Conservation (phyloP, 169 alveolate species). For the Prorocentrum cordatum region DNA sequence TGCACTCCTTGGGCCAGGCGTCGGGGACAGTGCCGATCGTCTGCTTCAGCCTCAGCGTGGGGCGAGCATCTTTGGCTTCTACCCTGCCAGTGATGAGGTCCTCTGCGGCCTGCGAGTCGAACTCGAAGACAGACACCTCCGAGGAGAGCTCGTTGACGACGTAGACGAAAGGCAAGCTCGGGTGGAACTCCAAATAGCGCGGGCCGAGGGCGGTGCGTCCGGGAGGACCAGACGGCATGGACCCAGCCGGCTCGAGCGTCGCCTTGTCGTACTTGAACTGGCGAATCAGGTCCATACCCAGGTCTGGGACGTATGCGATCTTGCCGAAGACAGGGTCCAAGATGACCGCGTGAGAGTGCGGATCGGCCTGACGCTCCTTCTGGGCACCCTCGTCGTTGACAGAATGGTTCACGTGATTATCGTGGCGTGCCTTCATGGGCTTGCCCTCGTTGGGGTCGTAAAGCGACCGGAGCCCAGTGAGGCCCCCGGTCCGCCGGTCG, state of each 20-base stretch:
- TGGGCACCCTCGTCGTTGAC: slow-evolving; percentile 42
- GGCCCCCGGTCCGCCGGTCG: neutral
- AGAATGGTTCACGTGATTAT: slow-evolving; percentile 63
- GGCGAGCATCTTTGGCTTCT: too few relatives aligned
- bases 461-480: neutral
- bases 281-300: slow-evolving; percentile 57
- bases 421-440: slow-evolving; percentile 33
- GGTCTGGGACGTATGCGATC: slow-evolving; percentile 53
- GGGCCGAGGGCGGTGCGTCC: slow-evolving; percentile 65
- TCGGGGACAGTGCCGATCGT: too few relatives aligned
- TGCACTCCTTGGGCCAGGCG: neutral
- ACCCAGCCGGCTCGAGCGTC: too few relatives aligned
- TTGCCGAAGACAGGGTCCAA: slow-evolving; percentile 59
- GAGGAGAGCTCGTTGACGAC: neutral
- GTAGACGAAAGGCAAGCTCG: slow-evolving; percentile 30
- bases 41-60: too few relatives aligned
- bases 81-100: too few relatives aligned
- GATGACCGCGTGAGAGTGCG: slow-evolving; percentile 56
- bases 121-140: slow-evolving; percentile 10
- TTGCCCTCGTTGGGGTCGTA: slow-evolving; percentile 53
- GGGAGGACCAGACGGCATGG: too few relatives aligned
- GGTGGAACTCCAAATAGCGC: slow-evolving; percentile 67
- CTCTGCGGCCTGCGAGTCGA: slow-evolving; percentile 18
- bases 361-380: slow-evolving; percentile 50
- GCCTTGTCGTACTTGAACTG: slow-evolving; percentile 44